Evolutionary conservation across 306 rosid genomes (phyloP).

Genomic region (Prunus mume): DNA sequence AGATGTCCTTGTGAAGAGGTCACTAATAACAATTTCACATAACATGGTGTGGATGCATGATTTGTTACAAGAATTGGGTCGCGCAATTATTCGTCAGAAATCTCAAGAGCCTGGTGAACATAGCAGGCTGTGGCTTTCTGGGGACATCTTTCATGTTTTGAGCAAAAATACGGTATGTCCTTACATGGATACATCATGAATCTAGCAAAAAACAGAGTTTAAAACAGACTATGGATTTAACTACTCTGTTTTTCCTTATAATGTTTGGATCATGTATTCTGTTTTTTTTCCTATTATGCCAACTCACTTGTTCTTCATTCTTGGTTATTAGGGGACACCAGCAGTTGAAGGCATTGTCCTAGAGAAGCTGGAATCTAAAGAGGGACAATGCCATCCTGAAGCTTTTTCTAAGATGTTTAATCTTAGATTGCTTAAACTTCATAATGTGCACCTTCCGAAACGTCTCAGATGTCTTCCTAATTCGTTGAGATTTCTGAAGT

Average conservation of each 20-base stretch:
- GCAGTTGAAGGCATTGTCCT: constrained; percentile 7
- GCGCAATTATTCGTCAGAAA: not conserved
- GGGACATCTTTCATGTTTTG: constrained; percentile 6
- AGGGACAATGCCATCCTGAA: not conserved
- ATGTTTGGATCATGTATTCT: not conserved
- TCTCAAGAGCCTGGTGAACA: not conserved
- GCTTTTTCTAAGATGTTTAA: constrained; percentile 27
- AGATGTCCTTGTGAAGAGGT: not conserved
- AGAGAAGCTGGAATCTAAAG: not conserved
- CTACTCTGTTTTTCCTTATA: not conserved
- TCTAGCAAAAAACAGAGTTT: not conserved
- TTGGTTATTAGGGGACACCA: constrained; percentile 5
- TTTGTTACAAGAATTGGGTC: not conserved
- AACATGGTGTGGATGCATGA: not conserved
- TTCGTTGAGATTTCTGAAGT: constrained; percentile 10
- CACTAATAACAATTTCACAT: not conserved
- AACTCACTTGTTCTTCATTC: not conserved
- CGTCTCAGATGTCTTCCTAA: constrained; percentile 8
- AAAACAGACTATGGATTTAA: too few species aligned
- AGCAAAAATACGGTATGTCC: constrained; percentile 2
- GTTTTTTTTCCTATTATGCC: too few species aligned
- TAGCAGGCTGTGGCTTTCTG: not conserved
- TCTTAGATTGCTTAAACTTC: constrained; percentile 15
- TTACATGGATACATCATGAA: not conserved
- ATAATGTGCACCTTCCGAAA: not conserved